phyloP scores from a whole-genome alignment of 2,329 filamentous ascomycete genomes.

The Colletotrichum viniferum region DNA sequence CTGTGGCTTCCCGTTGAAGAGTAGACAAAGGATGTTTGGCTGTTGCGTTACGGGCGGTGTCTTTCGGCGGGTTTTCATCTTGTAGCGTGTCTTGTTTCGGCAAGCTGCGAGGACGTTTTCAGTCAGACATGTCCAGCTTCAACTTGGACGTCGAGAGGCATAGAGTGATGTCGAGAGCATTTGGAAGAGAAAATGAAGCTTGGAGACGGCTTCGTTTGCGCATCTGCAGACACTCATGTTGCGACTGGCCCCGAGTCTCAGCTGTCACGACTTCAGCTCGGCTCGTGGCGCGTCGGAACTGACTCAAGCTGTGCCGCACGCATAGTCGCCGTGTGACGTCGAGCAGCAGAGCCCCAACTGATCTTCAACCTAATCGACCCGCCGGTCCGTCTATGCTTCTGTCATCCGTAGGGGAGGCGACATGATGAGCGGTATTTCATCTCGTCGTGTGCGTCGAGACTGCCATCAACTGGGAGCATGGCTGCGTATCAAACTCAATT shows the following conservation, averaged over 20 bases:
- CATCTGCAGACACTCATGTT: background rate
- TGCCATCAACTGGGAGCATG: background rate
- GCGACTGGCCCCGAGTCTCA: background rate
- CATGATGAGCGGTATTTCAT: background rate
- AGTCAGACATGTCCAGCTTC: background rate
- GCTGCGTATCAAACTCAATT: conserved; percentile 17
- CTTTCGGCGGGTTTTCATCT: background rate
- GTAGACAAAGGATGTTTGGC: background rate
- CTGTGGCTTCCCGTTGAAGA: background rate
- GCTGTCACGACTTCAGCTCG: background rate
- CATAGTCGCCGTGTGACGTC: background rate
- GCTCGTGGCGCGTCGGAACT: background rate
- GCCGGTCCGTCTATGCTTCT: background rate
- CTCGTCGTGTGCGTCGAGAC: background rate
- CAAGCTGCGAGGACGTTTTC: background rate
- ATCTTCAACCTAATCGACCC: background rate
- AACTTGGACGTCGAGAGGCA: background rate
- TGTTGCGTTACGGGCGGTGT: background rate
- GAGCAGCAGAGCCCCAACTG: background rate
- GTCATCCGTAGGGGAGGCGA: background rate
- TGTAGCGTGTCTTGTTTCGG: background rate
- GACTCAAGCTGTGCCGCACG: background rate
- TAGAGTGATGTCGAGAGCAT: background rate
- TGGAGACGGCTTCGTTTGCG: background rate
- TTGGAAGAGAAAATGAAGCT: background rate